Conservation (phyloP, 139 green algal genomes). For the Chlorella sp. region DNA sequence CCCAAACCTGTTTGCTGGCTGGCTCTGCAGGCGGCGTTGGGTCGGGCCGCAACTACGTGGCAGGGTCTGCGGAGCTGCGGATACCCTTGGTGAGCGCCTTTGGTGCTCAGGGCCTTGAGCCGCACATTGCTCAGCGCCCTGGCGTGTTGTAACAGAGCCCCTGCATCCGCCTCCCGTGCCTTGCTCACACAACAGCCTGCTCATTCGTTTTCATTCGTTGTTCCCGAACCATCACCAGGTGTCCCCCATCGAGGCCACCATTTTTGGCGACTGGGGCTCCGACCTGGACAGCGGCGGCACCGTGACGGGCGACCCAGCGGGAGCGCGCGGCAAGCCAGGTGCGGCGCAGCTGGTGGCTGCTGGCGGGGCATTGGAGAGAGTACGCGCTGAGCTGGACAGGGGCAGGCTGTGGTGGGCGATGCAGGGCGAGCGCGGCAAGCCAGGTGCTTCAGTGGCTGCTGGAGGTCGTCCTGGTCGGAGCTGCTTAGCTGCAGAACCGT, state of each 20-base stretch:
- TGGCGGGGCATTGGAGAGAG: no score
- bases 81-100: conserved; percentile 65
- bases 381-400: no score
- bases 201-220: no score
- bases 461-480: background rate
- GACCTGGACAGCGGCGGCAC: conserved; percentile 88
- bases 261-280: conserved; percentile 93
- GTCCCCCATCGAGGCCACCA: conserved; percentile 59
- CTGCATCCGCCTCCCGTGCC: no score
- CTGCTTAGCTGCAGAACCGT: background rate
- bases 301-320: conserved; percentile 91
- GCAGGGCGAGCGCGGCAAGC: background rate
- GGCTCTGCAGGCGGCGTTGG: conserved; percentile 73
- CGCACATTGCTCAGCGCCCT: no score
- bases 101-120: no score
- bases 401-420: no score
- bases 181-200: no score
- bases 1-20: background rate
- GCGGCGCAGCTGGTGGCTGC: no score
- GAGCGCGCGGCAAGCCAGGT: conserved; percentile 85
- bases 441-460: background rate
- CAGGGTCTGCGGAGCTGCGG: conserved; percentile 82
- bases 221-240: background rate
- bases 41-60: conserved; percentile 83
- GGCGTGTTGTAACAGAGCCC: no score